A percentile compares a stretch with the other conserved stretches of the same genome.
phyloP scores from a whole-genome alignment of 352 stramenopile genomes.

The Phytophthora uliginosa region DNA sequence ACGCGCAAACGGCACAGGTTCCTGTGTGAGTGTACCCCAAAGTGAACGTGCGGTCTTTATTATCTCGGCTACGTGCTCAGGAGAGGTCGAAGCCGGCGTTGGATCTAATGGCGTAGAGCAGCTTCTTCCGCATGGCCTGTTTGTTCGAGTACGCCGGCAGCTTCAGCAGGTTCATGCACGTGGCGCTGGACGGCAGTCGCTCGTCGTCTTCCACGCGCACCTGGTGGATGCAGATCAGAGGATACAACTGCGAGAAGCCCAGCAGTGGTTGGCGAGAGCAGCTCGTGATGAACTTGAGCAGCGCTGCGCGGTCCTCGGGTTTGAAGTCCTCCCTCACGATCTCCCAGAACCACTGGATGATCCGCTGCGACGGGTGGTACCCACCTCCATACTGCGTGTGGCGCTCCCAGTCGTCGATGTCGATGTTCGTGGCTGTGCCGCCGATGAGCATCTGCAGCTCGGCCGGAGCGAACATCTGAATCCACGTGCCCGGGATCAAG shows the following conservation, averaged over 20 bases:
- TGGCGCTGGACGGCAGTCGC: constrained; percentile 86
- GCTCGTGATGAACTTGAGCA: constrained; percentile 98
- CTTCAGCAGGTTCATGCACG: constrained; percentile 99
- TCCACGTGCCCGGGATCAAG: constrained; percentile 79
- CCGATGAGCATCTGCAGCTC: constrained; percentile 97
- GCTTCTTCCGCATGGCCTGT: constrained; percentile 94
- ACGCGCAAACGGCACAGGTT: background rate
- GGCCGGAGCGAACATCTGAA: constrained; percentile 87
- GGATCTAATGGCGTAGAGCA: constrained; percentile 96
- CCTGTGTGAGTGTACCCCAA: constrained; percentile 14
- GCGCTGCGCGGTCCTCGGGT: constrained; percentile 84
- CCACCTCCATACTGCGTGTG: constrained; percentile 96
- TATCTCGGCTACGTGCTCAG: constrained; percentile 39
- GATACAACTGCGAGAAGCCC: constrained; percentile 95
- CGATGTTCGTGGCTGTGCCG: constrained; percentile 93
- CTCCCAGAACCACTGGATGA: constrained; percentile 87
- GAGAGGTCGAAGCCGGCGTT: constrained; percentile 98
- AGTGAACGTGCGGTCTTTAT: constrained; percentile 2
- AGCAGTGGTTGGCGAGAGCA: constrained; percentile 93
- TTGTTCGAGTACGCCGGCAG: constrained; percentile 97
- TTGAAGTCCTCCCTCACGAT: constrained; percentile 81
- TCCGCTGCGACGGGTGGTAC: constrained; percentile 90
- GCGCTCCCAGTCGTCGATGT: constrained; percentile 95
- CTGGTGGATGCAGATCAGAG: constrained; percentile 96
- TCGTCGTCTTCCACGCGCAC: constrained; percentile 81